Evolutionary conservation across 2,329 filamentous ascomycete species (phyloP), one percentile per base, ranked within the genome.

Genomic region (Blastomyces gilchristii): DNA sequence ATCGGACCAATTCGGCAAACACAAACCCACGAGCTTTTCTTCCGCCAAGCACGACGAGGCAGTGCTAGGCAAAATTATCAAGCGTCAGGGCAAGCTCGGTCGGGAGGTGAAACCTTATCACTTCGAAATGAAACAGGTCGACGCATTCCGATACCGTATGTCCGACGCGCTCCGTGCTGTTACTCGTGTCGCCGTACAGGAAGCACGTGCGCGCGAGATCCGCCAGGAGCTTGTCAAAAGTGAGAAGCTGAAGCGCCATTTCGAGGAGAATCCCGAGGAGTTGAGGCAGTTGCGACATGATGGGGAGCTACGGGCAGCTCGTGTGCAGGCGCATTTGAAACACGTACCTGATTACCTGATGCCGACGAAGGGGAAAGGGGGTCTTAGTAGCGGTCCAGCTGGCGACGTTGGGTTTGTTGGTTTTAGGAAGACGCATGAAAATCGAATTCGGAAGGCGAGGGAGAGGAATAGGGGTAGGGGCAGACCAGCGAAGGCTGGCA

Each of bases 251-350:
- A 92, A 94, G 76, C 84, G 91, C 60, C 91, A 97, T 79, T 99
- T 97, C 71, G 94, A 97, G 73, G 94, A 99, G 76, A 97, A 99
- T 74, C 94, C 94, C 0, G 86, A 88, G 41, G 93, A 97, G 72
- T 78, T 97, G 67, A 85, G 86, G 47, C 91, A 96, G 73, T 80
- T 97, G 68, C 85, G 93, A 34, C 94, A 99, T 73, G 94, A 99
- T 73, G 87, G 87, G 47, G 93, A 97, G 74, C 81, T 96, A 63
- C 84, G 91, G 65, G 87, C 91, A 31, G 90, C 92, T 16, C 82
- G 90, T 64, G 86, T 91, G 56, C 92, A 97, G 76, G 84, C 89
- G 8, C 94, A 99, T 79, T 79, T 99, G 67, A 95, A 91, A 77
- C 90, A 97, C 74, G 89, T 99, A 1, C 94, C 94, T 0, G 92